Evolutionary conservation across 257 asterid genomes (phyloP), one percentile per base, ranked within the genome.

Genomic region (Rauvolfia tetraphylla): DNA sequence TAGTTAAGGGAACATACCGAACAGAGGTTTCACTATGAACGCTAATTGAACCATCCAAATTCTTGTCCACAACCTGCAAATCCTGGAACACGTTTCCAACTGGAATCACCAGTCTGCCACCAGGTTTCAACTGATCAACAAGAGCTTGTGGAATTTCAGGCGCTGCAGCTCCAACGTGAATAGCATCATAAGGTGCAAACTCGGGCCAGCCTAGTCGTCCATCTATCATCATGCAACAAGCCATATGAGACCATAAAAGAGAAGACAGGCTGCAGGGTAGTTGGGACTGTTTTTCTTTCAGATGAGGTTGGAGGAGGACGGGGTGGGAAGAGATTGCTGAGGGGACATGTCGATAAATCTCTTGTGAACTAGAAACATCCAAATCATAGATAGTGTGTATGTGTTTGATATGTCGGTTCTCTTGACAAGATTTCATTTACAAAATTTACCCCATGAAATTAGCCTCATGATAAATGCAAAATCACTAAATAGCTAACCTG

Each of bases 81-180:
- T 89, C 97, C 87, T 95, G 98, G 80, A 83, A 88, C 25, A 86
- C 44, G 42, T 87, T 85, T 69, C 98, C 98, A 41, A 95, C 98
- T 10, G 98, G 98, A 79, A 95, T 91, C 77, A 95, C 98, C 87
- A 95, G 76, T 87, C 98, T 86, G 61, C 98, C 98, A 8, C 98
- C 98, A 0, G 98, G 98, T 83, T 91, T 95, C 84, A 95, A 79
- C 87, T 95, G 98, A 72, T 92, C 93, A 8, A 95, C 75, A 36
- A 95, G 92, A 33, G 92, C 88, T 67, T 87, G 87, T 62, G 98
- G 98, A 66, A 95, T 90, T 84, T 95, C 97, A 2, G 88, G 80
- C 69, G 98, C 93, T 7, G 98, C 98, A 51, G 98, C 98, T 74
- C 98, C 98, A 72, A 95, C 98, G 63, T 95, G 98, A 80, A 95